A percentile compares a stretch with the other conserved stretches of the same genome.
Evolutionary conservation across 2,329 filamentous ascomycete species (phyloP).

Genomic region (Aureobasidium sp.): DNA sequence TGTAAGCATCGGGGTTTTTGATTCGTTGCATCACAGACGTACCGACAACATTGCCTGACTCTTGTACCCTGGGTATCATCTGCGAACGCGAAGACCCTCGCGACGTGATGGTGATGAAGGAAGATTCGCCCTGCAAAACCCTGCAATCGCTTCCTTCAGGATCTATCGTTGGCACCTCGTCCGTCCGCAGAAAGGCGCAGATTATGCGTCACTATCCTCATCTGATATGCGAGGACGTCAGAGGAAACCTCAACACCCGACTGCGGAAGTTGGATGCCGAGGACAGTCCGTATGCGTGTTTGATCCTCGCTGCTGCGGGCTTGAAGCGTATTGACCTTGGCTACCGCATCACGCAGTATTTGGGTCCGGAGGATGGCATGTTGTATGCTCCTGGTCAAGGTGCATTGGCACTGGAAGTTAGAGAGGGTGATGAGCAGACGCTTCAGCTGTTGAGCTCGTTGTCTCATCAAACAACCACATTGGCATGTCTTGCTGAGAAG

Average conservation of each 20-base stretch:
- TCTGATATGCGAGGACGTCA: constrained; percentile 66
- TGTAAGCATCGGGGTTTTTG: background rate
- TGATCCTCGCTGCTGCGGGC: constrained; percentile 80
- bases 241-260: constrained; percentile 82
- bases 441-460: constrained; percentile 53
- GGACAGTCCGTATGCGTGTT: constrained; percentile 60
- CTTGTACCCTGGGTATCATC: constrained; percentile 65
- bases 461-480: constrained; percentile 52
- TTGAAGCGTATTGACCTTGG: constrained; percentile 62
- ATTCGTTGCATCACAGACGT: constrained; percentile 53
- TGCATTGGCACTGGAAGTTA: constrained; percentile 72
- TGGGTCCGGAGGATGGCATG: constrained; percentile 62
- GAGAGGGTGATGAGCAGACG: constrained; percentile 57
- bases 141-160: constrained; percentile 68
- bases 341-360: constrained; percentile 65
- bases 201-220: constrained; percentile 64
- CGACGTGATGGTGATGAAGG: constrained; percentile 34
- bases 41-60: constrained; percentile 69
- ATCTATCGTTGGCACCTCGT: constrained; percentile 77
- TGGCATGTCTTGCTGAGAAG: constrained; percentile 67
- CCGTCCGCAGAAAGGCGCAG: constrained; percentile 76
- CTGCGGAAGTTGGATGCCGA: constrained; percentile 72
- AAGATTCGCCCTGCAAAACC: constrained; percentile 45
- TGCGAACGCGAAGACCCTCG: constrained; percentile 56
- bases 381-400: constrained; percentile 87